Evolutionary conservation across 1,284 basidiomycete species (phyloP).

Genomic region (Irpex sp.): DNA sequence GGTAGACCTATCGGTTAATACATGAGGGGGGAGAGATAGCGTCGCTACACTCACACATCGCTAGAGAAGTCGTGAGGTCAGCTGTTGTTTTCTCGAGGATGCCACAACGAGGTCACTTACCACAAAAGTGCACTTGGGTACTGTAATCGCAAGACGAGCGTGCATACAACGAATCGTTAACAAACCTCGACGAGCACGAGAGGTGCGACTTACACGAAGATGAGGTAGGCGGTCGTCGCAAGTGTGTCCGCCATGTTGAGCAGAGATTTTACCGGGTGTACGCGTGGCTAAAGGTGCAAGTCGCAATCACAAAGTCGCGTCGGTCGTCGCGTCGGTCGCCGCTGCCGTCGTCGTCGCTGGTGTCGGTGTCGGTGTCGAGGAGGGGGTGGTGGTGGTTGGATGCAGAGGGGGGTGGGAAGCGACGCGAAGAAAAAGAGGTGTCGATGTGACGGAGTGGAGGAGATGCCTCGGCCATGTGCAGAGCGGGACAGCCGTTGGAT

Average conservation of each 20-base stretch:
- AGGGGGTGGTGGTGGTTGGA: slow-evolving; percentile 6
- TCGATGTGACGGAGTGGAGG: neutral
- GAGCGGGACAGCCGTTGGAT: neutral
- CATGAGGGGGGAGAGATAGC: slow-evolving; percentile 11
- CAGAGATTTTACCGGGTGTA: neutral
- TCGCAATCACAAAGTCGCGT: neutral
- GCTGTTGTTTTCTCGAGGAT: slow-evolving; percentile 7
- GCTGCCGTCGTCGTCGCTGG: neutral
- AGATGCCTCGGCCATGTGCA: neutral
- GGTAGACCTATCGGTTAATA: slow-evolving; percentile 20
- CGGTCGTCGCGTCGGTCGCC: slow-evolving; percentile 2
- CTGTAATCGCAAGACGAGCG: slow-evolving; percentile 22
- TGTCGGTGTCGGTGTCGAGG: slow-evolving; percentile 3
- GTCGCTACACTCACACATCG: slow-evolving; percentile 60
- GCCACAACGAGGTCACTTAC: slow-evolving; percentile 43
- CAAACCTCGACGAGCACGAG: slow-evolving; percentile 22
- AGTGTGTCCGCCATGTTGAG: slow-evolving; percentile 35
- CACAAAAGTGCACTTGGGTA: slow-evolving; percentile 79
- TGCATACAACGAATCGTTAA: slow-evolving; percentile 10
- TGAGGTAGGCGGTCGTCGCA: slow-evolving; percentile 43
- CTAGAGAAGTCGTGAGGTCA: slow-evolving; percentile 31
- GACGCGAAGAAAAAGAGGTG: neutral
- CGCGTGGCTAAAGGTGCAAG: neutral
- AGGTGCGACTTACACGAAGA: slow-evolving; percentile 45
- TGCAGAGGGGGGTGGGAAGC: slow-evolving; percentile 14